Evolutionary conservation across 2,329 filamentous ascomycete genomes (phyloP).

Genomic region (Diaporthe sp.): DNA sequence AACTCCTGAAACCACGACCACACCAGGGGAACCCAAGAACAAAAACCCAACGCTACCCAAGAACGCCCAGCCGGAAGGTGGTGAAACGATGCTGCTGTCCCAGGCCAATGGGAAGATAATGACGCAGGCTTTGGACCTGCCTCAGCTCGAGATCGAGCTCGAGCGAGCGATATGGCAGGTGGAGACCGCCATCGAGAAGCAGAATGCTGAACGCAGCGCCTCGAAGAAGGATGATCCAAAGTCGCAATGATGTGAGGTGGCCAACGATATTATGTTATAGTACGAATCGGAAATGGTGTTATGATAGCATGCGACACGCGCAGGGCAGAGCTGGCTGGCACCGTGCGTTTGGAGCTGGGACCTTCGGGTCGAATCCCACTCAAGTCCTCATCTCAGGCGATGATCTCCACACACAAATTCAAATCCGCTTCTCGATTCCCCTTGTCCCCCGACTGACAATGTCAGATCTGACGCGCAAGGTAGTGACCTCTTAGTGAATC

Average conservation of each 20-base stretch:
- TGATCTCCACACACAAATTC: constrained; percentile 32
- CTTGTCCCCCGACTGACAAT: neutral
- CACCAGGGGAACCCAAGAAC: constrained; percentile 42
- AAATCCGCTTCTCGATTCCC: constrained; percentile 8
- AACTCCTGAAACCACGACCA: constrained; percentile 47
- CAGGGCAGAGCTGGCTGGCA: constrained; percentile 14
- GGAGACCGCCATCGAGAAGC: constrained; percentile 61
- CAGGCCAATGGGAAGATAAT: constrained; percentile 52
- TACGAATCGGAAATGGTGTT: constrained; percentile 22
- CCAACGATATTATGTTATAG: constrained; percentile 33
- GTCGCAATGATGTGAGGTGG: constrained; percentile 37
- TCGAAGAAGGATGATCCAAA: constrained; percentile 37
- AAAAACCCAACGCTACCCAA: constrained; percentile 44
- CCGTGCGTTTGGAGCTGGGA: constrained; percentile 6
- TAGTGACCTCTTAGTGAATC: constrained; percentile 38
- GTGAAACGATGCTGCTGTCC: constrained; percentile 59
- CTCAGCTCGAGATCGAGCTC: constrained; percentile 79
- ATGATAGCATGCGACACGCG: constrained; percentile 32
- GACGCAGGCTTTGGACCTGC: constrained; percentile 71
- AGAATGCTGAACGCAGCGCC: constrained; percentile 44
- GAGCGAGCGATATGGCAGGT: constrained; percentile 85
- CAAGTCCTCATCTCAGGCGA: constrained; percentile 20
- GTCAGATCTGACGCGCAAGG: constrained; percentile 23
- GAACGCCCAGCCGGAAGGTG: constrained; percentile 45
- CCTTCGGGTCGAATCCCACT: constrained; percentile 34